Evolutionary conservation across 768 basidiomycete genomes (phyloP).

Genomic region (Lentinula lateritia): DNA sequence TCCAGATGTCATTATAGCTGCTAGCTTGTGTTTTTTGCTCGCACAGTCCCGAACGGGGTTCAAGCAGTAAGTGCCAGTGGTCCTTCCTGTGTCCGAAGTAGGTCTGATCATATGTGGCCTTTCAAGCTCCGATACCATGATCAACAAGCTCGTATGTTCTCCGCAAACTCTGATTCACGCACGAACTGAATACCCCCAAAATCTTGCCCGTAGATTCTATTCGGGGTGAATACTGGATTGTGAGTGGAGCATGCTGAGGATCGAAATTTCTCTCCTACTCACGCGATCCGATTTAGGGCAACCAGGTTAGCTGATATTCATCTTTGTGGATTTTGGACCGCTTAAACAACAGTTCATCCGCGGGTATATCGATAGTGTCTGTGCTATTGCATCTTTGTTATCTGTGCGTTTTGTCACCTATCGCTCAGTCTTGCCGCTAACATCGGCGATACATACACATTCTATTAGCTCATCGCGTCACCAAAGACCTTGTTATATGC

Average conservation of each 20-base stretch:
- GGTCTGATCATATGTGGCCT: background rate
- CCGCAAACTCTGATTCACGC: background rate
- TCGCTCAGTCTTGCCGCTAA: background rate
- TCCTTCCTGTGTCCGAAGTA: background rate
- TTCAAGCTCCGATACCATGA: constrained; percentile 9
- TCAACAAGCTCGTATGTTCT: constrained; percentile 8
- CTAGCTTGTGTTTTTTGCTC: constrained; percentile 7
- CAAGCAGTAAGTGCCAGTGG: background rate
- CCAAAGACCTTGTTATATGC: constrained; percentile 25
- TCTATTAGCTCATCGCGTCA: constrained; percentile 18
- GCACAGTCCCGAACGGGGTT: constrained; percentile 8
- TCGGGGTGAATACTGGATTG: constrained; percentile 13
- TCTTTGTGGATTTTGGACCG: background rate
- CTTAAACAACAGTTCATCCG: background rate
- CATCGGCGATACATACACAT: background rate
- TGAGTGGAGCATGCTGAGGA: background rate
- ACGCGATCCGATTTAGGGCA: background rate
- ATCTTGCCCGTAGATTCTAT: constrained; percentile 3
- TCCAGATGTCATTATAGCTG: constrained; percentile 9
- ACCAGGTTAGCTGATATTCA: background rate
- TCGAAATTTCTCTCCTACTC: background rate
- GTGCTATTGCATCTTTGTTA: constrained; percentile 9
- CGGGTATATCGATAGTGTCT: constrained; percentile 5
- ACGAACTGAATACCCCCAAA: background rate
- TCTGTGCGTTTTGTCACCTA: constrained; percentile 6